phyloP scores from a whole-genome alignment of 2,329 filamentous ascomycete genomes.

The Decorospora gaudefroyi region DNA sequence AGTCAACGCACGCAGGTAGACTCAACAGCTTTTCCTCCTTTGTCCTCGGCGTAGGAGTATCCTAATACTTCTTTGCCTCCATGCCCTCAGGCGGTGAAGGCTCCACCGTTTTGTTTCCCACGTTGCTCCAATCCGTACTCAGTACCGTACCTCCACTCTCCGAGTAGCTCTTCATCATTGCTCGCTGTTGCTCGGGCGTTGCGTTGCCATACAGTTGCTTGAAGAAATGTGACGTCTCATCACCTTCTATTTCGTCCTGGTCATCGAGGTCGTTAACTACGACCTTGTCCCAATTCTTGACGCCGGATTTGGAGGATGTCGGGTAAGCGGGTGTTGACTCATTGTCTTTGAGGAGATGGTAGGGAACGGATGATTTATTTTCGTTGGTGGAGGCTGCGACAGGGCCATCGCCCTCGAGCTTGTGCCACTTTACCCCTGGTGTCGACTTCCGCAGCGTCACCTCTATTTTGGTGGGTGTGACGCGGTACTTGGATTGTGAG shows the following conservation, averaged over 20 bases:
- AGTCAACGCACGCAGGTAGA: neutral
- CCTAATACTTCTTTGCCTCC: slow-evolving; percentile 68
- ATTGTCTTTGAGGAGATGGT: slow-evolving; percentile 27
- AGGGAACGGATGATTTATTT: slow-evolving; percentile 20
- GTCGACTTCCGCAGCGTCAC: slow-evolving; percentile 70
- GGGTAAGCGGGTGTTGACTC: slow-evolving; percentile 68
- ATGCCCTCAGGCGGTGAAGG: slow-evolving; percentile 76
- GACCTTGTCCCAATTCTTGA: slow-evolving; percentile 91
- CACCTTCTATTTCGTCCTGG: slow-evolving; percentile 59
- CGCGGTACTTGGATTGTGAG: slow-evolving; percentile 62
- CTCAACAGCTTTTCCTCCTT: neutral
- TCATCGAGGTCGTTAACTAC: slow-evolving; percentile 58
- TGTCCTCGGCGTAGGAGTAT: neutral
- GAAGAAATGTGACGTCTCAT: slow-evolving; percentile 81
- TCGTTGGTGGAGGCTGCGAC: slow-evolving; percentile 15
- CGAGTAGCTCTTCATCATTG: slow-evolving; percentile 96
- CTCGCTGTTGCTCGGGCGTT: slow-evolving; percentile 77
- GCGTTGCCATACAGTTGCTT: slow-evolving; percentile 81
- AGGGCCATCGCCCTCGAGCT: slow-evolving; percentile 54
- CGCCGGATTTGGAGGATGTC: slow-evolving; percentile 79
- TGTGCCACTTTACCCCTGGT: slow-evolving; percentile 69
- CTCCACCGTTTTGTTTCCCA: slow-evolving; percentile 71
- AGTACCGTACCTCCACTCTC: slow-evolving; percentile 93
- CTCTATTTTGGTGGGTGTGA: slow-evolving; percentile 81
- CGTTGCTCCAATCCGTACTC: slow-evolving; percentile 90